A percentile compares a stretch with the other conserved stretches of the same genome.
These are phyloP conservation scores for Prosopis cineraria DNA, from an alignment of 306 rosid species.

Conservation along the genomic window DNA sequence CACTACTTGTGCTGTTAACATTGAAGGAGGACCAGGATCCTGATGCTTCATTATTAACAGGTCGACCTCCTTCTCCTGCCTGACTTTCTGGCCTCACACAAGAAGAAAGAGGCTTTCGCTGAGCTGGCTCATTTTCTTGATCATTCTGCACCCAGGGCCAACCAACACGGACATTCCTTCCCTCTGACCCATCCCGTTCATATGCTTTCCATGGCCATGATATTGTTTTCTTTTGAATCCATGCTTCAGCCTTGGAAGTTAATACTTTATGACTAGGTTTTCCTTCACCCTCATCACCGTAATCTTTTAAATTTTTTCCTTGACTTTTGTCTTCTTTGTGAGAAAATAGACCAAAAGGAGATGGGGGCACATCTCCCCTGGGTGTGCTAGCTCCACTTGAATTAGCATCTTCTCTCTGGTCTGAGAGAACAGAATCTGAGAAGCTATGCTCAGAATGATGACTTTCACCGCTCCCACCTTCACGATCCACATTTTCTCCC, in stretches of 20 bases:
- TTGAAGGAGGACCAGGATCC: conserved; percentile 84
- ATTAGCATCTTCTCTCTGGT: conserved; percentile 82
- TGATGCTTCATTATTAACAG: conserved; percentile 63
- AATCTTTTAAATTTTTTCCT: conserved; percentile 60
- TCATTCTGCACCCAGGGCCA: conserved; percentile 71
- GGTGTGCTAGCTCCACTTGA: conserved; percentile 98
- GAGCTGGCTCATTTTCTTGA: conserved; percentile 63
- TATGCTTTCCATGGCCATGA: conserved; percentile 94
- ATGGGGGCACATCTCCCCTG: conserved; percentile 67
- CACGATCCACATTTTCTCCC: conserved; percentile 63
- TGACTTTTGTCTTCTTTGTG: conserved; percentile 60
- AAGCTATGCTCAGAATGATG: conserved; percentile 66
- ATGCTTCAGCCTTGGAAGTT: conserved; percentile 80
- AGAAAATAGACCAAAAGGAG: conserved; percentile 62
- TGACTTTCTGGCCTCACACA: conserved; percentile 57
- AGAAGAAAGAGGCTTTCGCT: conserved; percentile 46
- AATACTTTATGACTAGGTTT: conserved; percentile 68
- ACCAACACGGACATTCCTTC: conserved; percentile 46
- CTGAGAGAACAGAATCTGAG: conserved; percentile 52
- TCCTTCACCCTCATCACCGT: conserved; percentile 72
- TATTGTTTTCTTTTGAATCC: conserved; percentile 81
- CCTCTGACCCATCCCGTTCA: conserved; percentile 67
- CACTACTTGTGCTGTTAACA: conserved; percentile 95
- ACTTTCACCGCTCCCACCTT: conserved; percentile 73
- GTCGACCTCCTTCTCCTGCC: conserved; percentile 57